Base-by-base conservation (phyloP, 1,284 basidiomycete genomes). In the Mycena citricolor region DNA sequence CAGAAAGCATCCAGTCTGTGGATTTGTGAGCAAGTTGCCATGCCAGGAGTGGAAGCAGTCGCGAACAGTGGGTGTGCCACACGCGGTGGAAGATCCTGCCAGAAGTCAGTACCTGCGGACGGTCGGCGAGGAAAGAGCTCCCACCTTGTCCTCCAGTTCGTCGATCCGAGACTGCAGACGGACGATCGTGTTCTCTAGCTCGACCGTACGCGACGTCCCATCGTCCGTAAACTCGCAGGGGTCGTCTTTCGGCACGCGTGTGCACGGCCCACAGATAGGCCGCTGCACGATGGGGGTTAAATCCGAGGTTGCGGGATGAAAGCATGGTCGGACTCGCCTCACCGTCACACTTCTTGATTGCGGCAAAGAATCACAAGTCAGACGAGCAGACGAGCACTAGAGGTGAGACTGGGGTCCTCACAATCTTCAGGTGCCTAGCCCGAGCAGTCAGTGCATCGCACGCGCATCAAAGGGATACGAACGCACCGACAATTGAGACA, bases 221-320 rank as follows among this genome's bases (percentile, higher is more conserved):
- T 49, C 54, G 28, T 59, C 50, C 2, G 50, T 48, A 34, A 52
- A 59, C 39, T 56, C 49, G 39, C 57, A 59, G 19, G 46, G 47
- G 39, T 57, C 58, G 11, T 58, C 54, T 20, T 56, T 56, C 6
- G 51, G 44, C 22, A 44, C 42, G 20, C 38, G 38, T 5, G 33
- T 32, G 39, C 58, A 59, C 11, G 41, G 55, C 14, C 52, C 54
- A 30, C 58, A 59, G 12, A 50, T 40, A 14, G 58, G 58, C 14
- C 41, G 46, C 46, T 21, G 56, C 56, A 26, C 69, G 69, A 46
- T 71, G 69, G 49, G 66, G 69, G 64, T 67, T 70, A 68, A 17
- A 26, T 1, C 5, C 10, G 14, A 38, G 19, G 29, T 8, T 11
- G 8, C 5, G 20, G 8, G 11, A n/a, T 70, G 34, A 8, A 50